Evolutionary conservation across 805 yeast genomes (phyloP), one percentile per base, ranked within the genome.

Genomic region (Pichia manshurica): DNA sequence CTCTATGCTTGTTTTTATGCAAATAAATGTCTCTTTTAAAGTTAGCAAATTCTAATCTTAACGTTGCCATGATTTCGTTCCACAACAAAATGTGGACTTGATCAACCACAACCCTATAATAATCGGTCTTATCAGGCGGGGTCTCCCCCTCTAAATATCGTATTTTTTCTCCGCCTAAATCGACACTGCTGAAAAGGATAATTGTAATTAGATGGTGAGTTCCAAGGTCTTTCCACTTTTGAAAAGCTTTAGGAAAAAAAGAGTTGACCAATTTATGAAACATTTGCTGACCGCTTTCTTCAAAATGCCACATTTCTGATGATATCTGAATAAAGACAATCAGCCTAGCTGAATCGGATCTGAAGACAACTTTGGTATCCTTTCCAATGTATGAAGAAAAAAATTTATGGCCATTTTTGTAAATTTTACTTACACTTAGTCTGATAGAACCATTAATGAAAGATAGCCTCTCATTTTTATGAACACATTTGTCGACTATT

Each of bases 241-340:
- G 82, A 63, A 93, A 88, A 33, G 91, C 82, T 50, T 82, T 84
- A 0, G 99, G 99, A 46, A 93, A 81, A 44, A 91, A 71, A n/a
- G 95, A 85, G 62, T 91, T 90, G 40, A 93, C 88, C 56, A 93
- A 78, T 64, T 89, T 87, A 63, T 90, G 91, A 63, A 91, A 91
- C 78, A 88, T 78, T 46, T 90, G 85, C 60, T 91, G 97, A 2
- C 99, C 99, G 54, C 85, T 85, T 59, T 90, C 96, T 65, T 93
- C 98, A 64, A 93, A 93, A 63, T 89, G 88, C 95, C 97, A 93
- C 97, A 93, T 93, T 59, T 93, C 99, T 35, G 84, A 77, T 1
- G 97, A 86, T 52, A 90, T 79, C 61, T 93, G 99, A 44, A 93
- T 81, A 52, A 93, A 71, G 43, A 90, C 85, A 15, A 87, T 77